Percentiles rank a stretch among this genome's conserved stretches.
Evolutionary conservation across 75 land plant species (phyloP).

Genomic region (Pinus tabuliformis): DNA sequence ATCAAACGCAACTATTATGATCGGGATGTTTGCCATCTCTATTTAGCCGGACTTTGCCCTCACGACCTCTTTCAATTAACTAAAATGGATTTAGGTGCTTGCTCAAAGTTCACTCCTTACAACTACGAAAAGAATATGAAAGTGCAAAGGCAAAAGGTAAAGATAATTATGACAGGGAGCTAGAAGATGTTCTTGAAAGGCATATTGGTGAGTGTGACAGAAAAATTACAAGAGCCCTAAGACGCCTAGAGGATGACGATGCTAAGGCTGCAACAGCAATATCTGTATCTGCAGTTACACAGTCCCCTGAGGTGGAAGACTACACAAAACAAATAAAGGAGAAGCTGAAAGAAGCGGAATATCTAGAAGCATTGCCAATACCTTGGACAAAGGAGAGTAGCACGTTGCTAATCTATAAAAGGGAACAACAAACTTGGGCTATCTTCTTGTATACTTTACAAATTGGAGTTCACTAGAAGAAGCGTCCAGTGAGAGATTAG

Average conservation of each 20-base stretch:
- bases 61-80: too few species aligned
- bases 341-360: slow-evolving; percentile 42
- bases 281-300: slow-evolving; percentile 45
- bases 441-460: too few species aligned
- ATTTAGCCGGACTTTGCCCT: too few species aligned
- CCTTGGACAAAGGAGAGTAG: too few species aligned
- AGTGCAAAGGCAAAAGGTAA: slow-evolving; percentile 38
- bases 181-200: slow-evolving; percentile 46
- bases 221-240: slow-evolving; percentile 46
- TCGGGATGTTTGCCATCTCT: too few species aligned
- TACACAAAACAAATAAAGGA: slow-evolving; percentile 39
- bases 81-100: slow-evolving; percentile 55
- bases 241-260: slow-evolving; percentile 53
- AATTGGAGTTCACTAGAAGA: too few species aligned
- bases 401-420: too few species aligned
- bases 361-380: slow-evolving; percentile 1
- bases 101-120: slow-evolving; percentile 51
- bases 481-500: too few species aligned
- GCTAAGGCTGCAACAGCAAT: slow-evolving; percentile 56
- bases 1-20: too few species aligned
- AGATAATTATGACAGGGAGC: slow-evolving; percentile 41
- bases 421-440: too few species aligned
- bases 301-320: slow-evolving; percentile 47
- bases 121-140: slow-evolving; percentile 48
- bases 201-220: slow-evolving; percentile 45